Evolutionary conservation across 768 basidiomycete genomes (phyloP).

Genomic region (Holtermannia corniformis): DNA sequence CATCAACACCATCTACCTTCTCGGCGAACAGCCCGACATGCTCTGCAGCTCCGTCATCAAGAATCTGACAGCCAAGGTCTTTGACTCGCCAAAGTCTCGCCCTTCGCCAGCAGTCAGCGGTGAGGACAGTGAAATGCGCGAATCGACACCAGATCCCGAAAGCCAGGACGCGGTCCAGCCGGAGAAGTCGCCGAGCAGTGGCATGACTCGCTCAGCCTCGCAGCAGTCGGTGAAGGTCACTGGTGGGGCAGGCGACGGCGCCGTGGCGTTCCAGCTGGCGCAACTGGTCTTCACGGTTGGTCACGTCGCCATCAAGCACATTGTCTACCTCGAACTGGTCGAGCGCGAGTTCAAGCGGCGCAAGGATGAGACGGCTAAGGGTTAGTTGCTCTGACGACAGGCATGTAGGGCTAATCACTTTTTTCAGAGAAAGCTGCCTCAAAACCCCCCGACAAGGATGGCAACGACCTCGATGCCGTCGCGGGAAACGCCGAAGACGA

Average conservation of each 20-base stretch:
- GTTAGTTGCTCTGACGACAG: conserved; percentile 44
- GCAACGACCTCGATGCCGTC: conserved; percentile 91
- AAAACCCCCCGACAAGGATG: conserved; percentile 48
- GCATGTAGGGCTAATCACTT: neutral
- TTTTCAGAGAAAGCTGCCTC: conserved; percentile 48
- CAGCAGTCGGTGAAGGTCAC: conserved; percentile 1
- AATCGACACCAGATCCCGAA: neutral
- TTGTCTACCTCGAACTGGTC: conserved; percentile 88
- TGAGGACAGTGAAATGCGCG: neutral
- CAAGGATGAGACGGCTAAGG: conserved; percentile 76
- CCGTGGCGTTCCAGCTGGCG: conserved; percentile 77
- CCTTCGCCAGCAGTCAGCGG: neutral
- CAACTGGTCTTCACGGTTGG: conserved; percentile 94
- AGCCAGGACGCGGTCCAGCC: neutral
- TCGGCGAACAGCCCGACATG: conserved; percentile 84
- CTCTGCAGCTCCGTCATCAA: conserved; percentile 73
- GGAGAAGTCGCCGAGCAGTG: neutral
- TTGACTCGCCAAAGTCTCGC: conserved; percentile 38
- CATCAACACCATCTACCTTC: conserved; percentile 88
- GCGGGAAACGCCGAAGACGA: conserved; percentile 97
- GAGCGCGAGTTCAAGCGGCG: conserved; percentile 94
- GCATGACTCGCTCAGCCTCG: neutral
- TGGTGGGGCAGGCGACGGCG: conserved; percentile 32
- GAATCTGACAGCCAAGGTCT: conserved; percentile 65
- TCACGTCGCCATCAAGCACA: conserved; percentile 94